phyloP scores from a whole-genome alignment of 306 rosid species.

The Cicer judaicum region DNA sequence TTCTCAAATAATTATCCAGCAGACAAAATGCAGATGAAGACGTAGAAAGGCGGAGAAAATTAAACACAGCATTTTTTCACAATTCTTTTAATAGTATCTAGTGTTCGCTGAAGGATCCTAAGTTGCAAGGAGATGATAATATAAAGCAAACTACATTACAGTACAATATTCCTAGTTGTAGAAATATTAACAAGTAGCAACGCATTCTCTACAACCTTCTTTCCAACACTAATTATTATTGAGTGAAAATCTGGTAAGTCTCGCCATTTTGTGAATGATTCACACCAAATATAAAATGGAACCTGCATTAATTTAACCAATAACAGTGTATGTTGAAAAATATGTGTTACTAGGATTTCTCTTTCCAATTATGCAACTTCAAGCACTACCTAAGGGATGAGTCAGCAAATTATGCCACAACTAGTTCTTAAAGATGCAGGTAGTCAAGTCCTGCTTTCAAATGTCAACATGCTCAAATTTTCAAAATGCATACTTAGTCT shows the following conservation, averaged over 20 bases:
- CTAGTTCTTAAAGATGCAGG: slow-evolving; percentile 8
- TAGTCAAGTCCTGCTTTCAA: slow-evolving; percentile 27
- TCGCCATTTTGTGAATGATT: background rate
- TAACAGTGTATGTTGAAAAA: background rate
- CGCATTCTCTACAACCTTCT: background rate
- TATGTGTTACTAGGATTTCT: background rate
- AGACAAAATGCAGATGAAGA: slow-evolving; percentile 29
- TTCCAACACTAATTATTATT: background rate
- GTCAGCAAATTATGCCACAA: slow-evolving; percentile 11
- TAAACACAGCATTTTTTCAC: slow-evolving; percentile 30
- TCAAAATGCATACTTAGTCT: background rate
- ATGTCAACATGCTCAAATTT: slow-evolving; percentile 13
- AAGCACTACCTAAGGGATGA: background rate
- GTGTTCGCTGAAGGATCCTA: slow-evolving; percentile 1
- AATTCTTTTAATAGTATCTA: background rate
- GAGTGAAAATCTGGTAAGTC: background rate
- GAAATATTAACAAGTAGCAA: background rate
- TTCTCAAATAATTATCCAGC: slow-evolving; percentile 33
- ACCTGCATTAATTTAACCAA: background rate
- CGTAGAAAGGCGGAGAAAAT: slow-evolving; percentile 22
- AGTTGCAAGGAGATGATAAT: slow-evolving; percentile 27
- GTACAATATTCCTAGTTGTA: slow-evolving; percentile 6
- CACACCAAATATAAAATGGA: background rate
- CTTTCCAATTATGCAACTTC: slow-evolving; percentile 29
- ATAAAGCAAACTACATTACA: slow-evolving; percentile 7